Evolutionary conservation across 257 asterid species (phyloP), one percentile per base, ranked within the genome.

Genomic region (Penstemon eatonii): DNA sequence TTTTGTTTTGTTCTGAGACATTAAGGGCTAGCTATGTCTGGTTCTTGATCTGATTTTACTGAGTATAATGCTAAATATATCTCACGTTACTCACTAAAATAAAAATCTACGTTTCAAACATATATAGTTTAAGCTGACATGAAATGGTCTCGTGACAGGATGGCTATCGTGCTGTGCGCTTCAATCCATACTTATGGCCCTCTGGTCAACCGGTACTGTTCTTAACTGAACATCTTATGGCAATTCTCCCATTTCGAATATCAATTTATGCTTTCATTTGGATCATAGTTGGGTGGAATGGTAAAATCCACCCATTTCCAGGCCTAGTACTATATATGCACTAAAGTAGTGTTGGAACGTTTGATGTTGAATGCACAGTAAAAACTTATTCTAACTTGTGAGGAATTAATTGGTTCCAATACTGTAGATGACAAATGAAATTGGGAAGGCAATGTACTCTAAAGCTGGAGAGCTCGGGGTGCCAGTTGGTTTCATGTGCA

Each of bases 101-200:
- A 25, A 25, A 25, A 25, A 25, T 25, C 33, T 25, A 25, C 2
- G 33, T 25, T 25, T 25, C 33, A 25, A 25, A 25, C 33, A 25
- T 25, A 25, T 2, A 25, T 25, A 25, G 33, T 2, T 25, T 25
- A 25, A 25, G 33, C 33, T 79, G 69, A 67, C 52, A 45, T 19
- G 10, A 7, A 72, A 53, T 67, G 58, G 3, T 67, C 45, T 72
- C 4, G 36, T 75, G 72, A 39, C 79, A 89, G 98, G 96, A 87
- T 77, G 96, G 94, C 42, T 91, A 89, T 69, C 81, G 92, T 65
- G 95, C 96, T 54, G 94, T 91, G 72, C 98, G 98, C 61, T 91
- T 91, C 76, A 91, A 91, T 72, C 98, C 98, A 5, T 87, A 86
- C 84, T 77, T 91, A 79, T 91, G 98, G 98, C 96, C 96, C 63